Percentiles rank a stretch among this genome's conserved stretches.
Evolutionary conservation across 768 basidiomycete genomes (phyloP).

Genomic region (Leccinum truebloodii): DNA sequence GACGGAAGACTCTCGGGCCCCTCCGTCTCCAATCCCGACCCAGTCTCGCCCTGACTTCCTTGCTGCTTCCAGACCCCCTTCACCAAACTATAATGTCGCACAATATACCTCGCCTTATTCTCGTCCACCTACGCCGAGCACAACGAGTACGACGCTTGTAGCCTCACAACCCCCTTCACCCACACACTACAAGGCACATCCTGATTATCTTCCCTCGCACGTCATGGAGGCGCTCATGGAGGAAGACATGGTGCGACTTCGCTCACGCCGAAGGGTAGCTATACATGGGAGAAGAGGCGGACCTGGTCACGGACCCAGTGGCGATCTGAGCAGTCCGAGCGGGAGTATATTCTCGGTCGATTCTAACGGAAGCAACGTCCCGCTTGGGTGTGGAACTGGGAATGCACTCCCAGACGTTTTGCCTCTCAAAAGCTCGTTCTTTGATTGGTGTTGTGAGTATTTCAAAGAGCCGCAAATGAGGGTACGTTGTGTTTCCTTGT

Average conservation of each 20-base stretch:
- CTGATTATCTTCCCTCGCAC: constrained; percentile 68
- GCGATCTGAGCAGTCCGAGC: constrained; percentile 62
- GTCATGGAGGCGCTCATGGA: constrained; percentile 90
- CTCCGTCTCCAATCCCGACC: constrained; percentile 34
- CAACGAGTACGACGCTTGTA: constrained; percentile 23
- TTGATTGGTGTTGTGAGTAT: constrained; percentile 96
- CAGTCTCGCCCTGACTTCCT: constrained; percentile 28
- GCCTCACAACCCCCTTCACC: constrained; percentile 35
- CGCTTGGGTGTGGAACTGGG: constrained; percentile 78
- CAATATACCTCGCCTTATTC: constrained; percentile 79
- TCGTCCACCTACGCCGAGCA: constrained; percentile 46
- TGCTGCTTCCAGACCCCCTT: constrained; percentile 67
- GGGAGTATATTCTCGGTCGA: constrained; percentile 80
- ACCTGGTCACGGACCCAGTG: constrained; percentile 37
- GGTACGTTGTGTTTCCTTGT: constrained; percentile 46
- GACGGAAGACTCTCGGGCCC: constrained; percentile 50
- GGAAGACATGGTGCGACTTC: constrained; percentile 91
- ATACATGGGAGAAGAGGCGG: constrained; percentile 44
- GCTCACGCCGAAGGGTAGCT: constrained; percentile 57
- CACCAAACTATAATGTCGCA: constrained; percentile 76
- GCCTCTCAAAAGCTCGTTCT: constrained; percentile 89
- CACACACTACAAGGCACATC: constrained; percentile 35
- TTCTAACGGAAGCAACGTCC: constrained; percentile 64
- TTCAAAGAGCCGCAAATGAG: constrained; percentile 99
- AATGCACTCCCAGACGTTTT: constrained; percentile 80